A percentile compares a stretch with the other conserved stretches of the same genome.
Evolutionary conservation across 169 alveolate genomes (phyloP).

Genomic region (Eimeria sp.): DNA sequence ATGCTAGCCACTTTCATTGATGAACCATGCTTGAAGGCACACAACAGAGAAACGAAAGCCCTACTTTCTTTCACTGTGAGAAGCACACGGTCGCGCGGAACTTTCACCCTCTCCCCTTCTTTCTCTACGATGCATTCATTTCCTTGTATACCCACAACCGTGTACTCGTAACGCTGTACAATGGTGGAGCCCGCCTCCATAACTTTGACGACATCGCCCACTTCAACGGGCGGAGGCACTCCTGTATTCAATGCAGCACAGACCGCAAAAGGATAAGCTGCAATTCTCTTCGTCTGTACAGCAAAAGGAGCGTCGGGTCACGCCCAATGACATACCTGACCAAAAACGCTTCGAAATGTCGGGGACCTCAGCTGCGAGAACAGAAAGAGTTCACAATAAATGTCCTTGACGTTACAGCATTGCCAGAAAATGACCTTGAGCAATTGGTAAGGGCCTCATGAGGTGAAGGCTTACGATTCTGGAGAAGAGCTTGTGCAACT

Average conservation of each 20-base stretch:
- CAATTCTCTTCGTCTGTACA: background rate
- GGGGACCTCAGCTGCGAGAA: conserved; percentile 17
- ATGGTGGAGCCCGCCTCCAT: conserved; percentile 18
- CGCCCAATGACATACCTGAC: conserved; percentile 5
- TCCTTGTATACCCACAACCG: conserved; percentile 29
- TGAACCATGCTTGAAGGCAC: background rate
- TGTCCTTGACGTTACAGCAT: background rate
- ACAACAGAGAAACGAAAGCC: background rate
- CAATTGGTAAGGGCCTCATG: background rate
- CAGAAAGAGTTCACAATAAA: background rate
- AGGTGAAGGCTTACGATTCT: conserved; percentile 16
- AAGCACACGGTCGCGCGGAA: conserved; percentile 20
- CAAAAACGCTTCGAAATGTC: conserved; percentile 57
- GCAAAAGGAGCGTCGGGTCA: background rate
- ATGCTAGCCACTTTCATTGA: background rate
- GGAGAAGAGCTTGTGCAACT: conserved; percentile 38
- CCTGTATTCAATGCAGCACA: background rate
- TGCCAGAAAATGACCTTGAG: background rate
- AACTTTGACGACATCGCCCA: conserved; percentile 46
- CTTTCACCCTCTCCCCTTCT: background rate
- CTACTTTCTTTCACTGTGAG: conserved; percentile 26
- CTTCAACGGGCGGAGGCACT: conserved; percentile 37
- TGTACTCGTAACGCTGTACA: conserved; percentile 3
- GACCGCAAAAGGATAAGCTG: background rate
- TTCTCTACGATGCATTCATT: background rate